Base-by-base conservation (phyloP, 2,329 filamentous ascomycete genomes). In the Rhynchosporium agropyri region DNA sequence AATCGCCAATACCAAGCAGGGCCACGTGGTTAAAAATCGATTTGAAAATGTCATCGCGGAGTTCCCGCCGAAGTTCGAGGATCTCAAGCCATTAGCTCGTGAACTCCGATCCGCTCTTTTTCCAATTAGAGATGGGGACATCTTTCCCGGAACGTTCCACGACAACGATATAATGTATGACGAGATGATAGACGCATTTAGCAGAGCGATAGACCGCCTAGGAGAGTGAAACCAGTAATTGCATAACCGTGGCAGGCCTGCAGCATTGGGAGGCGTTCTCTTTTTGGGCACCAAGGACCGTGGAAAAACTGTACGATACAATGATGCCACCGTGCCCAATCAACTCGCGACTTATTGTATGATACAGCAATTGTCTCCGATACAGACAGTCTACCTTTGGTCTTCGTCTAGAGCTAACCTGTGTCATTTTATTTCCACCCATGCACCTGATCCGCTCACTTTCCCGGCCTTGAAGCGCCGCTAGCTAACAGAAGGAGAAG, bases 91-190 rank as follows among this genome's bases (percentile, higher is more conserved):
- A 12, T 12, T 40, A 40, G 36, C 36, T 40, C 36, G 36, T 12
- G 36, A 40, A 53, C 68, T 26, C 66, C 70, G 56, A 74, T 58
- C 42, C 67, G 72, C 72, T 68, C 60, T 76, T 65, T 68, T 63
- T 50, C 56, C 70, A 69, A 72, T 68, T 66, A 71, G 28, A 68
- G 71, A 26, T 29, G 54, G 60, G 12, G 51, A 26, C 3, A 60
- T 66, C 54, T 66, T 64, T 28, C 63, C 48, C 51, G 58, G 60
- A 40, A 67, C 63, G 45, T 65, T 63, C 54, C 36, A 53, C n/a
- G 48, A 66, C 38, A 12, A 56, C 36, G 10, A 63, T 63, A 61
- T 64, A 55, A 64, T 66, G 54, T 66, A 66, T 42, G 36, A 64
- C 60, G 48, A 55, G 60, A 60, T 64, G 46, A 63, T 66, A 15